phyloP scores from a whole-genome alignment of 352 stramenopile species.

The Pythium aquatile region DNA sequence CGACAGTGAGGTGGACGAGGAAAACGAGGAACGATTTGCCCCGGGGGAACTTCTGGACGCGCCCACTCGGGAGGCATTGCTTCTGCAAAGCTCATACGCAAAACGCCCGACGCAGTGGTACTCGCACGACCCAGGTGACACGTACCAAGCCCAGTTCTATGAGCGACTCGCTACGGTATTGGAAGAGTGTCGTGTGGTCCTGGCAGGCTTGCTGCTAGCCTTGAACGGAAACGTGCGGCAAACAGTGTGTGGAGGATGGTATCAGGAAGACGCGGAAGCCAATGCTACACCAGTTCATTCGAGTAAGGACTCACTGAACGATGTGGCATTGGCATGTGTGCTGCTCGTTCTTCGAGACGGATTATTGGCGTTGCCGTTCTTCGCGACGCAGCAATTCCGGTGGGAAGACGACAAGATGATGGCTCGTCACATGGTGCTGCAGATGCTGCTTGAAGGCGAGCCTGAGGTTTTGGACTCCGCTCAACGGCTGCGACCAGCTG shows the following conservation, averaged over 20 bases:
- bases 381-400: slow-evolving; percentile 14
- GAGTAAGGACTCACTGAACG: not conserved
- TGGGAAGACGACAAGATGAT: slow-evolving; percentile 24
- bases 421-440: slow-evolving; percentile 13
- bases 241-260: slow-evolving; percentile 2
- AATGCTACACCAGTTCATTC: too few relatives aligned
- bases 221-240: not conserved
- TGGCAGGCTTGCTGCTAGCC: not conserved
- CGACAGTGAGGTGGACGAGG: not conserved
- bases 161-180: slow-evolving; percentile 2
- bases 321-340: slow-evolving; percentile 7
- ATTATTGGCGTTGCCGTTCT: slow-evolving; percentile 9
- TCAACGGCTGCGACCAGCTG: not conserved
- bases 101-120: slow-evolving; percentile 3
- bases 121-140: not conserved
- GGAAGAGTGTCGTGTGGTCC: slow-evolving; percentile 6
- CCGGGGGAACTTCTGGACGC: not conserved
- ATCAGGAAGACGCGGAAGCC: not conserved
- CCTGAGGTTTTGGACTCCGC: not conserved
- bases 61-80: not conserved
- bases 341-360: slow-evolving; percentile 2
- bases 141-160: slow-evolving; percentile 1
- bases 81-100: not conserved
- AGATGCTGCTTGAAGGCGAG: slow-evolving; percentile 4
- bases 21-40: not conserved